Evolutionary conservation across 179 eudicot genomes (phyloP).

Genomic region (Monotropa hypopitys): DNA sequence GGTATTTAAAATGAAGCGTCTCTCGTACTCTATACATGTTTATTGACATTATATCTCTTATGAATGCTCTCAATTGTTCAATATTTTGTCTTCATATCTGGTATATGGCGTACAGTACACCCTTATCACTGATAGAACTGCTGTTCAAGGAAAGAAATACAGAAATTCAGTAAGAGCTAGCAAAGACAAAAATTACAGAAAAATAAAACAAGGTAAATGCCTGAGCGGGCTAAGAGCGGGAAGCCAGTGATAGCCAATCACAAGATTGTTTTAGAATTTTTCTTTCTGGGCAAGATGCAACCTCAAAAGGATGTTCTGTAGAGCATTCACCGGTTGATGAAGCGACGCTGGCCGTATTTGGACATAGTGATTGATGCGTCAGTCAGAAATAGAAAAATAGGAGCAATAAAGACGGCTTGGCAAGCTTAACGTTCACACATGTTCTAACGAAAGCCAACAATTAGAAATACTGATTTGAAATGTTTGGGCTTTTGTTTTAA

Average conservation of each 20-base stretch:
- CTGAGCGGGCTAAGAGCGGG: neutral
- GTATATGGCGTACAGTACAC: neutral
- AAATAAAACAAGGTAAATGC: neutral
- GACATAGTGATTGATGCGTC: too few relatives aligned
- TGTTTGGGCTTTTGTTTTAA: neutral
- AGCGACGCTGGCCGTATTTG: too few relatives aligned
- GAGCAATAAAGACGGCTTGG: too few relatives aligned
- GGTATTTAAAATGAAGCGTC: neutral
- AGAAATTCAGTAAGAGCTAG: neutral
- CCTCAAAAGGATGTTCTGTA: too few relatives aligned
- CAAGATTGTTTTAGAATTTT: too few relatives aligned
- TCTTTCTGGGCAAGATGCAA: too few relatives aligned
- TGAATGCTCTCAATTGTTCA: neutral
- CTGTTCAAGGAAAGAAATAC: neutral
- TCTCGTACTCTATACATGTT: neutral
- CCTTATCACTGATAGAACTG: neutral
- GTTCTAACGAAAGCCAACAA: neutral
- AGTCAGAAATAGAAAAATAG: too few relatives aligned
- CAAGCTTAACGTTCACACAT: neutral
- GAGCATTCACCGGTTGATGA: too few relatives aligned
- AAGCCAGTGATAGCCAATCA: neutral
- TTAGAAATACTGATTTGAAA: neutral
- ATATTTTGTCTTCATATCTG: neutral
- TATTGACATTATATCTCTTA: neutral
- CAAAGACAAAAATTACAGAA: neutral